Evolutionary conservation across 148 eudicot species (phyloP).

Genomic region (Vaccinium vitisidaea): DNA sequence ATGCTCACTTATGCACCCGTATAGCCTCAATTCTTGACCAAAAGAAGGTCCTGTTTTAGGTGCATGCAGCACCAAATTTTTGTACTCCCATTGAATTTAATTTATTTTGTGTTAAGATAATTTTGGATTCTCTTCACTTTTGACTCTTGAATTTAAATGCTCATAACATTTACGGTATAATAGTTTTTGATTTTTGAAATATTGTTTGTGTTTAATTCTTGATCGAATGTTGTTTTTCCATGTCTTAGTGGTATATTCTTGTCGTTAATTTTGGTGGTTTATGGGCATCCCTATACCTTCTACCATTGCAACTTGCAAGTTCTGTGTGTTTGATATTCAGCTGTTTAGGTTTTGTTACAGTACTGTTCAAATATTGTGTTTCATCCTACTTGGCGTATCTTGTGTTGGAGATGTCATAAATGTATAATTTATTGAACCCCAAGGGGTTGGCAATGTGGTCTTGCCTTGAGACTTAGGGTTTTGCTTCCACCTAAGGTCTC

Average conservation of each 20-base stretch:
- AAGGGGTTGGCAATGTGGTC: too few species aligned
- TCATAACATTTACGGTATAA: neutral
- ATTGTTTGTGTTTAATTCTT: neutral
- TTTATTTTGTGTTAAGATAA: neutral
- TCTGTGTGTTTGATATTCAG: neutral
- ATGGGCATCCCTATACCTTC: neutral
- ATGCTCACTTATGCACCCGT: neutral
- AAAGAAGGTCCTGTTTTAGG: neutral
- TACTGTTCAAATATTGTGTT: neutral
- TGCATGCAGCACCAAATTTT: neutral
- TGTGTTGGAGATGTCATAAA: neutral
- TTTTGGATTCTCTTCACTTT: neutral
- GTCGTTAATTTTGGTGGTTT: neutral
- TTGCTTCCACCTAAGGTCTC: too few species aligned
- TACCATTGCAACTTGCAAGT: neutral
- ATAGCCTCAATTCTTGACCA: neutral
- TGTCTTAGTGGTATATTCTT: neutral
- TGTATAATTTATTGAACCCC: too few species aligned
- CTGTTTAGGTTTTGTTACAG: neutral
- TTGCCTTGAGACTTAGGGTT: too few species aligned
- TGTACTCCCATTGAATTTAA: neutral
- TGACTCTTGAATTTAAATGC: neutral
- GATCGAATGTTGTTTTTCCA: neutral
- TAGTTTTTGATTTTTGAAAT: neutral
- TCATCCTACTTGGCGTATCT: neutral